These are phyloP conservation scores for Trypanosomatidae sp. DNA, from an alignment of 208 protist genomes.

Conservation along the genomic window DNA sequence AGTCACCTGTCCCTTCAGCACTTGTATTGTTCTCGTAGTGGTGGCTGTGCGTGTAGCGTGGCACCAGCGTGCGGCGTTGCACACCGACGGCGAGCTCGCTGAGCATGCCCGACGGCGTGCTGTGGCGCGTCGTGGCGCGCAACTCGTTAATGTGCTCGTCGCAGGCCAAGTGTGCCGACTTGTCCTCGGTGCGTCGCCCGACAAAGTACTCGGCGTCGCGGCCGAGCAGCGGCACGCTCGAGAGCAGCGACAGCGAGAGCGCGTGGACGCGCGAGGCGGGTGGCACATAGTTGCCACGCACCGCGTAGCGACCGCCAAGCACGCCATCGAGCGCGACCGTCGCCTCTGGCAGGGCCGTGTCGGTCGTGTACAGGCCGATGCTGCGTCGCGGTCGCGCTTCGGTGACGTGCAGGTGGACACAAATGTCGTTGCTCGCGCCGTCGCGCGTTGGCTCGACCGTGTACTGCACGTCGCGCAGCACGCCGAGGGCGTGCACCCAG, in stretches of 20 bases:
- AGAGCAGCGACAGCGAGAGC: constrained; percentile 50
- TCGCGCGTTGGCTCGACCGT: constrained; percentile 71
- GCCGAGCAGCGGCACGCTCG: constrained; percentile 67
- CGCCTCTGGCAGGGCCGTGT: constrained; percentile 63
- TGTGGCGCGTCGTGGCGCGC: constrained; percentile 25
- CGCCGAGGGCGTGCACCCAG: constrained; percentile 45
- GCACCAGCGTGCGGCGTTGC: constrained; percentile 37
- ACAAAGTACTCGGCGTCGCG: constrained; percentile 70
- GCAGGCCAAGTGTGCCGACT: constrained; percentile 42
- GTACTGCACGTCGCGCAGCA: constrained; percentile 67
- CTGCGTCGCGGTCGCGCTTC: constrained; percentile 53
- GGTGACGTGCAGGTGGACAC: constrained; percentile 57
- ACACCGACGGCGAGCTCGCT: constrained; percentile 58
- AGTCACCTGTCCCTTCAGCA: constrained; percentile 23
- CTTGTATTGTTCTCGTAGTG: constrained; percentile 8
- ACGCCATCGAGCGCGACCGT: constrained; percentile 60
- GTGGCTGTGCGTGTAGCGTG: constrained; percentile 24
- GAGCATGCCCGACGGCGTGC: constrained; percentile 26
- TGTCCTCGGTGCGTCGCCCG: constrained; percentile 41
- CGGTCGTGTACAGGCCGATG: constrained; percentile 74
- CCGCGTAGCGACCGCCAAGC: constrained; percentile 54
- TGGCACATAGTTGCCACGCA: constrained; percentile 73
- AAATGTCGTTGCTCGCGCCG: constrained; percentile 48
- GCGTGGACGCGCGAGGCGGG: constrained; percentile 64
- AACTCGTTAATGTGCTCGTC: constrained; percentile 61